Evolutionary conservation across 2,329 filamentous ascomycete genomes (phyloP).

Genomic region (Pezicula carpinea): DNA sequence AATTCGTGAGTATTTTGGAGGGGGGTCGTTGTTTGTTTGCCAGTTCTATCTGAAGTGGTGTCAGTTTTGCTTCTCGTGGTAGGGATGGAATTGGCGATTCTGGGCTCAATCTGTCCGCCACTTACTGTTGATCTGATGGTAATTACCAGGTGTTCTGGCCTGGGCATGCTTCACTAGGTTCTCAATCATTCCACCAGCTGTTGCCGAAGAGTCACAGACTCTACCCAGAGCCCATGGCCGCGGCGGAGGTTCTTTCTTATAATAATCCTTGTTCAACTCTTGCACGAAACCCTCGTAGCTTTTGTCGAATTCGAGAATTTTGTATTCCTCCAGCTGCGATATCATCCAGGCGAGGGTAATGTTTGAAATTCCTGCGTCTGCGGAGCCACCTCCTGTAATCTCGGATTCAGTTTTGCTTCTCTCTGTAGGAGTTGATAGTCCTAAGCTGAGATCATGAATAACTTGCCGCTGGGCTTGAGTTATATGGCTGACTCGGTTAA

Average conservation of each 20-base stretch:
- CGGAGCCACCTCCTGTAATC: conserved; percentile 32
- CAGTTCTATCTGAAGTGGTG: conserved; percentile 20
- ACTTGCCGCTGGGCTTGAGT: too few relatives aligned
- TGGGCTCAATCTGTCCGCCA: too few relatives aligned
- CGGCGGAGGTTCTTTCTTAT: conserved; percentile 6
- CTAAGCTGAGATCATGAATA: too few relatives aligned
- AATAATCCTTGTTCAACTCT: conserved; percentile 16
- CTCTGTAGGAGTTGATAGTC: too few relatives aligned
- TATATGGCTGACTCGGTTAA: too few relatives aligned
- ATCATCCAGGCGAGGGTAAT: conserved; percentile 46
- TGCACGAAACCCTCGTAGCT: conserved; percentile 25
- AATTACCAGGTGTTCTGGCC: conserved; percentile 27
- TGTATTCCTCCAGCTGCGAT: conserved; percentile 28
- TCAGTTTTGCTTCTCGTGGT: conserved; percentile 18
- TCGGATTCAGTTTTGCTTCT: too few relatives aligned
- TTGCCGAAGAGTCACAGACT: conserved; percentile 25
- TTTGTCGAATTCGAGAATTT: conserved; percentile 30
- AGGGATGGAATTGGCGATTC: too few relatives aligned
- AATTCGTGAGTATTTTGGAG: conserved; percentile 30
- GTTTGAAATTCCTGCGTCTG: conserved; percentile 39
- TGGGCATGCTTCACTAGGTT: conserved; percentile 13
- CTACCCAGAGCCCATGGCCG: conserved; percentile 28
- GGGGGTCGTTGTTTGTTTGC: conserved; percentile 26
- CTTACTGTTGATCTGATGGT: conserved; percentile 10
- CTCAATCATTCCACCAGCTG: conserved; percentile 14